phyloP scores from a whole-genome alignment of 2,329 filamentous ascomycete genomes.

The Monilinia fructicola region DNA sequence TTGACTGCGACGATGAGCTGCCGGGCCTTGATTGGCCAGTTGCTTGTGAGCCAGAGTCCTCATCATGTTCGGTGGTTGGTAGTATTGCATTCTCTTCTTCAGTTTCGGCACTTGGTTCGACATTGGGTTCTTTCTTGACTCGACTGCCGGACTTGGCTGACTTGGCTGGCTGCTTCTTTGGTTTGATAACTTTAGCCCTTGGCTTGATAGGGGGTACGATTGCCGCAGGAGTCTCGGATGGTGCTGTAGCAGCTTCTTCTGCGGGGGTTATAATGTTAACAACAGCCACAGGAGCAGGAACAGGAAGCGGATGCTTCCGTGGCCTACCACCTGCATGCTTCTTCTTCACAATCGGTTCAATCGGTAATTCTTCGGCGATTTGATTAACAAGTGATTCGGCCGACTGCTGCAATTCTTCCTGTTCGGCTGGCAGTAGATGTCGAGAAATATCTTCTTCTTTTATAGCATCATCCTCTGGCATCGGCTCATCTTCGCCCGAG shows the following conservation, averaged over 20 bases:
- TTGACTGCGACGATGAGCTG: slow-evolving; percentile 30
- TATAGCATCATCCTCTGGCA: slow-evolving; percentile 19
- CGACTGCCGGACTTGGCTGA: slow-evolving; percentile 25
- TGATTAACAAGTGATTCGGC: slow-evolving; percentile 34
- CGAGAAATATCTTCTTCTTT: slow-evolving; percentile 25
- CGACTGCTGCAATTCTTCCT: slow-evolving; percentile 34
- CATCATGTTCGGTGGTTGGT: slow-evolving; percentile 34
- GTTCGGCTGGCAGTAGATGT: slow-evolving; percentile 31
- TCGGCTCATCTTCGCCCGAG: slow-evolving; percentile 24
- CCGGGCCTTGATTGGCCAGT: slow-evolving; percentile 29
- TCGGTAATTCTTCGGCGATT: slow-evolving; percentile 21
- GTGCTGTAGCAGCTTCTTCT: slow-evolving; percentile 14
- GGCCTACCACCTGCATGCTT: slow-evolving; percentile 32
- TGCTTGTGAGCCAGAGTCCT: slow-evolving; percentile 26
- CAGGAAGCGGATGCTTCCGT: slow-evolving; percentile 25
- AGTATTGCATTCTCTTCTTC: slow-evolving; percentile 31
- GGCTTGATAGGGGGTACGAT: slow-evolving; percentile 22
- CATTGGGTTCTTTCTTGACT: slow-evolving; percentile 27
- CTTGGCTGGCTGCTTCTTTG: slow-evolving; percentile 26
- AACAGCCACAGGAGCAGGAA: slow-evolving; percentile 14
- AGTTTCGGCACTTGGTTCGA: slow-evolving; percentile 18
- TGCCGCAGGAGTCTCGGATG: slow-evolving; percentile 4
- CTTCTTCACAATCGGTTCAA: slow-evolving; percentile 25
- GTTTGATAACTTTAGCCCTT: slow-evolving; percentile 23
- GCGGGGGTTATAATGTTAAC: slow-evolving; percentile 11